Evolutionary conservation across 2,329 filamentous ascomycete species (phyloP).

Genomic region (Pestalotiopsis sp.): DNA sequence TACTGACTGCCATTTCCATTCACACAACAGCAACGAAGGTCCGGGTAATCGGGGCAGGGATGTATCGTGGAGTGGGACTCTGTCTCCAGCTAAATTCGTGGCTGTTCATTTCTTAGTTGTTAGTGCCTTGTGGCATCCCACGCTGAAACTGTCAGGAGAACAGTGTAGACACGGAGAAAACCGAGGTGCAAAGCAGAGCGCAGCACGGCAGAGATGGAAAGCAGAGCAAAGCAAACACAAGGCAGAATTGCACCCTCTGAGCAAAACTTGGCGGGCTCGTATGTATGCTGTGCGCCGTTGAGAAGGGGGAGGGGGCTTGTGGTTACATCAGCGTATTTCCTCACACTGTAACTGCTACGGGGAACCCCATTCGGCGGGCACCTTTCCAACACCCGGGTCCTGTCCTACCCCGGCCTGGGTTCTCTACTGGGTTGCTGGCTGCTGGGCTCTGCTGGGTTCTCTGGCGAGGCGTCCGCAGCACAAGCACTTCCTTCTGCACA

Average conservation of each 20-base stretch:
- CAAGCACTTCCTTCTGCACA: background rate
- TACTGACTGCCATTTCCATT: background rate
- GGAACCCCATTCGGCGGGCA: background rate
- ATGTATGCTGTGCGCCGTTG: background rate
- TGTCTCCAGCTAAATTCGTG: conserved; percentile 1
- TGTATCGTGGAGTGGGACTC: background rate
- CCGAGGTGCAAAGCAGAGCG: background rate
- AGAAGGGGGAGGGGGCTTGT: background rate
- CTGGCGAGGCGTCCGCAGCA: conserved; percentile 1
- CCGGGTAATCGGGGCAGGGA: background rate
- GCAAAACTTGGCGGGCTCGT: background rate
- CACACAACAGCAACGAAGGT: background rate
- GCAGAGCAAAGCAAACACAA: background rate
- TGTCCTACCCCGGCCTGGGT: background rate
- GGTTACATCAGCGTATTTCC: background rate
- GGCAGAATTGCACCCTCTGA: background rate
- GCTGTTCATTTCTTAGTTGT: conserved; percentile 1
- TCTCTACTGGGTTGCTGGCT: background rate
- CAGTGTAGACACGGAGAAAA: background rate
- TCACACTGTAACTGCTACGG: background rate
- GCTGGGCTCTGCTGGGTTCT: background rate
- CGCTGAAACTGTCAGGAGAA: background rate
- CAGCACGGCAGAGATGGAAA: background rate
- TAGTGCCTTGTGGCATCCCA: background rate
- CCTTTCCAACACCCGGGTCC: background rate